phyloP scores from a whole-genome alignment of 1,139 yeast genomes.

The Zygosaccharomyces pseudobailii region DNA sequence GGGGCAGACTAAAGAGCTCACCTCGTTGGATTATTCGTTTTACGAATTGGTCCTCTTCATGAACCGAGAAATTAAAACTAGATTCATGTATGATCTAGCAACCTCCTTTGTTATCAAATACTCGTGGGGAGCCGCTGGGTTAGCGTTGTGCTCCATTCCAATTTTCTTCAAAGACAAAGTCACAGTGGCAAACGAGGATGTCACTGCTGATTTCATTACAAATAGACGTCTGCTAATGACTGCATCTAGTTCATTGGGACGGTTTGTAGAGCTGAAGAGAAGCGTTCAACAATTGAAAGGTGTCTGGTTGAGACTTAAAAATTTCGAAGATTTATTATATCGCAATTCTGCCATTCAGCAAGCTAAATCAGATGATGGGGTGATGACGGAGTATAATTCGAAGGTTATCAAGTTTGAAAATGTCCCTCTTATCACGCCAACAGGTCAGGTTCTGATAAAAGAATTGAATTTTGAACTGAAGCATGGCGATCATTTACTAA shows the following conservation, averaged over 20 bases:
- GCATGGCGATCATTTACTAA: constrained; percentile 79
- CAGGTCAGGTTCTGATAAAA: constrained; percentile 67
- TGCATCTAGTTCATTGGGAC: constrained; percentile 85
- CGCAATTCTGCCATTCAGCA: constrained; percentile 36
- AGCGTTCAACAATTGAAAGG: constrained; percentile 83
- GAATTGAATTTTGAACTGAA: constrained; percentile 65
- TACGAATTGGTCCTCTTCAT: constrained; percentile 77
- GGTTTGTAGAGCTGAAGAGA: constrained; percentile 79
- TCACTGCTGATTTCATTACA: constrained; percentile 79
- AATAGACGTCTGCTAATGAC: constrained; percentile 79
- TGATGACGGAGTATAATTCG: constrained; percentile 44
- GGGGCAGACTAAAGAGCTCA: constrained; percentile 78
- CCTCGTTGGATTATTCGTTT: constrained; percentile 72
- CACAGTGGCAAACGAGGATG: constrained; percentile 45
- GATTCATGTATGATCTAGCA: constrained; percentile 70
- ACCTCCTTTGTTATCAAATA: constrained; percentile 85
- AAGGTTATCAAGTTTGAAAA: constrained; percentile 64
- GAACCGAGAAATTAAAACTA: constrained; percentile 70
- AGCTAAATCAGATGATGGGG: constrained; percentile 14
- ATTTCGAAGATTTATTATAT: constrained; percentile 61
- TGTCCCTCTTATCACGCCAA: constrained; percentile 80
- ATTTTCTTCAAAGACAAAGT: constrained; percentile 57
- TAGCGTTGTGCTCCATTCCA: constrained; percentile 83
- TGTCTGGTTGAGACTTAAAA: constrained; percentile 71
- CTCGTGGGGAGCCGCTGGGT: constrained; percentile 94